A percentile compares a stretch with the other conserved stretches of the same genome.
Conservation (phyloP, 257 asterid genomes). For the Solanum okadae region DNA sequence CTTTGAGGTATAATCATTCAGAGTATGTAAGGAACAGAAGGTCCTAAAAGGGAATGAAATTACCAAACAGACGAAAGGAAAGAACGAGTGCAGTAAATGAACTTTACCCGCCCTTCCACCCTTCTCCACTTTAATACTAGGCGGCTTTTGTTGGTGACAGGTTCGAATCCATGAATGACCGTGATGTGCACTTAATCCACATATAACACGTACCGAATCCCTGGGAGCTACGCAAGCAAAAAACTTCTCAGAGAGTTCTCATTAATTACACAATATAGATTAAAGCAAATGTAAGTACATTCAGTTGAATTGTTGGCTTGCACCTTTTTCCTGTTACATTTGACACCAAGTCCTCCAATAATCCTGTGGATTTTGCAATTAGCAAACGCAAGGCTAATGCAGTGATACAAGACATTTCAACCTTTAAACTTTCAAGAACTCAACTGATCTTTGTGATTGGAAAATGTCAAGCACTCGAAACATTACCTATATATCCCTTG, state of each 20-base stretch:
- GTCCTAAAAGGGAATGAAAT: background rate
- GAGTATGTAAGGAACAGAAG: background rate
- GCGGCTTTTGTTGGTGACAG: background rate
- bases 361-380: constrained; percentile 47
- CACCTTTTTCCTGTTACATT: background rate
- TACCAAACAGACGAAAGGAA: background rate
- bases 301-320: background rate
- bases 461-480: background rate
- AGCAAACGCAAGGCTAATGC: constrained; percentile 68
- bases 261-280: background rate
- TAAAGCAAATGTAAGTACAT: background rate
- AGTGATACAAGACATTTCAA: background rate
- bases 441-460: background rate
- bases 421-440: background rate
- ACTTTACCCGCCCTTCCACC: background rate
- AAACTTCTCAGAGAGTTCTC: background rate
- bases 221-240: background rate
- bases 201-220: background rate
- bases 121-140: background rate
- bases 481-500: background rate
- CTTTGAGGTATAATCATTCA: background rate
- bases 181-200: background rate
- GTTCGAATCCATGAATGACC: background rate
- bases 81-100: background rate
- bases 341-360: constrained; percentile 30